Conservation (phyloP, 345 rosid genomes). For the Salix arbutifolia region DNA sequence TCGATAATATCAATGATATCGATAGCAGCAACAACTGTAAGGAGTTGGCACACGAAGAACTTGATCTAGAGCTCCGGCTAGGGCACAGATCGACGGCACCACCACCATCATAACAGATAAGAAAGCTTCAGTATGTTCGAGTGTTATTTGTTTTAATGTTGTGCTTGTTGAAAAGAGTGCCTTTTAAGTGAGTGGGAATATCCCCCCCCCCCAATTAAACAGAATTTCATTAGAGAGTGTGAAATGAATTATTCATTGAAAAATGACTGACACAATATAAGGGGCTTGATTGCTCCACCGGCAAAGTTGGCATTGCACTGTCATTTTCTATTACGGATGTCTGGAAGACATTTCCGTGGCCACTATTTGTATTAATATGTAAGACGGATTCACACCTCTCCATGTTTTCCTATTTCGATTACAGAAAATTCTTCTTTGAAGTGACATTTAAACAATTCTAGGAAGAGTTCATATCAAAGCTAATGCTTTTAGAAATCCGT, state of each 20-base stretch:
- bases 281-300: slow-evolving; percentile 22
- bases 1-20: slow-evolving; percentile 14
- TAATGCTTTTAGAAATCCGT: background rate
- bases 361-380: slow-evolving; percentile 24
- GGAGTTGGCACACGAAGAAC: slow-evolving; percentile 48
- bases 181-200: slow-evolving; percentile 3
- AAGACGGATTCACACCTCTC: slow-evolving; percentile 4
- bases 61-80: slow-evolving; percentile 89
- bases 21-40: slow-evolving; percentile 19
- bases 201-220: background rate
- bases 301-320: slow-evolving; percentile 35
- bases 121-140: slow-evolving; percentile 6
- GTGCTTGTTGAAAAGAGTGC: background rate
- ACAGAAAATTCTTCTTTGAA: background rate
- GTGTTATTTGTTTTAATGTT: slow-evolving; percentile 12
- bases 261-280: slow-evolving; percentile 24
- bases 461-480: background rate
- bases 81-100: slow-evolving; percentile 42
- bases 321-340: slow-evolving; percentile 42
- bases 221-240: slow-evolving; percentile 6
- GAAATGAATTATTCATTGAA: slow-evolving; percentile 2
- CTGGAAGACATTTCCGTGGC: slow-evolving; percentile 46
- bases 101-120: slow-evolving; percentile 7
- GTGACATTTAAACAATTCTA: background rate
- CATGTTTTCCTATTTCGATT: background rate